Conservation (phyloP, 148 eudicot genomes). For the Vaccinium vitisidaea region DNA sequence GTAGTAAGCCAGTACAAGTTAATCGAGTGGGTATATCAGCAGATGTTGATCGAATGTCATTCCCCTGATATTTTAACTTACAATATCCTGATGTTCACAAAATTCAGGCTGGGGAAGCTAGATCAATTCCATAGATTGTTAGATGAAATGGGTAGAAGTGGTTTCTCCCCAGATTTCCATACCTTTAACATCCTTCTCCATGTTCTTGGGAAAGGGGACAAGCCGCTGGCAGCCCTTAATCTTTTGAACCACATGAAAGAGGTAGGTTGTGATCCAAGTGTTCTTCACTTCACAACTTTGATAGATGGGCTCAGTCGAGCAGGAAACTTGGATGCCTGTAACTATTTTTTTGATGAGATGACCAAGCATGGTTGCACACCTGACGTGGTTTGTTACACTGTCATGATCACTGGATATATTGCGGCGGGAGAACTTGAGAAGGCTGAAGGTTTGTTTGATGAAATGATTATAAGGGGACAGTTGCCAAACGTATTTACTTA, state of each 20-base stretch:
- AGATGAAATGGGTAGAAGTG: slow-evolving; percentile 72
- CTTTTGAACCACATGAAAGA: slow-evolving; percentile 84
- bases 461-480: slow-evolving; percentile 4
- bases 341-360: slow-evolving; percentile 79
- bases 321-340: slow-evolving; percentile 79
- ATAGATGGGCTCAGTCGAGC: slow-evolving; percentile 89
- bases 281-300: slow-evolving; percentile 81
- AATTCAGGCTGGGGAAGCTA: slow-evolving; percentile 70
- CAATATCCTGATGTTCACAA: slow-evolving; percentile 64
- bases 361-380: slow-evolving; percentile 59
- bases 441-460: not conserved
- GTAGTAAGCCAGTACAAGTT: slow-evolving; percentile 59
- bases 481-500: not conserved
- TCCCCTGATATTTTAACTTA: slow-evolving; percentile 71
- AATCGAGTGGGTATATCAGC: slow-evolving; percentile 86
- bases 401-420: slow-evolving; percentile 65
- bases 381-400: slow-evolving; percentile 85
- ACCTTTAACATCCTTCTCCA: slow-evolving; percentile 81
- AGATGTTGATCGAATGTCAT: slow-evolving; percentile 67
- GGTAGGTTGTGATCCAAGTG: slow-evolving; percentile 54
- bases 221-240: slow-evolving; percentile 62
- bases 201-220: slow-evolving; percentile 77
- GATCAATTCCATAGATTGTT: slow-evolving; percentile 59
- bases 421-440: slow-evolving; percentile 7
- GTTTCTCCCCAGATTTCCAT: slow-evolving; percentile 71